Evolutionary conservation across 257 asterid genomes (phyloP), one percentile per base, ranked within the genome.

Genomic region (Jacaranda mimosifolia): DNA sequence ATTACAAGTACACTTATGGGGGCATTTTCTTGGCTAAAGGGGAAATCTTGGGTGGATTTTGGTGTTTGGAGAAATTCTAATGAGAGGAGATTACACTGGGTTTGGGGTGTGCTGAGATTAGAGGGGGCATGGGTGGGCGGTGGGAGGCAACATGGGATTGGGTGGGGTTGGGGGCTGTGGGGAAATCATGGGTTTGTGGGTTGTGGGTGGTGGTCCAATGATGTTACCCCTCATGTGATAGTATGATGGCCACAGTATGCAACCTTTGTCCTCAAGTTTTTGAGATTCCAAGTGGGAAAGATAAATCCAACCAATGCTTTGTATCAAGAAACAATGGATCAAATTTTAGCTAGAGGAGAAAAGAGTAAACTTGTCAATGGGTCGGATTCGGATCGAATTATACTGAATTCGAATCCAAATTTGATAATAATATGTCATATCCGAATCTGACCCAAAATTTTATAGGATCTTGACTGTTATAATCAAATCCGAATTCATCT

Each of bases 81-180:
- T 68, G 69, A 35, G 35, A 39, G 51, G 64, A 39, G 73, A 69
- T 74, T 57, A 72, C 32, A 72, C 58, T 77, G 83, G 80, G 13
- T 58, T 76, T n/a, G 35, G 59, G 26, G 87, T 68, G 83, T 86
- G 93, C 79, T 79, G 81, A 73, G 78, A 82, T 73, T 79, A 79
- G 83, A 73, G 94, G 94, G 83, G 83, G 86, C 94, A 89, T 80
- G 86, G 88, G 78, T 83, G 67, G 81, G 87, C 83, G 85, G 85
- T 87, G 87, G 91, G 91, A 78, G 85, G 89, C 91, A 87, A 84
- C 82, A 84, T 81, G 85, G 84, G 84, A 83, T 85, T 77, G 86
- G 86, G 82, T 79, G 82, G 83, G 84, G 86, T n/a, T 65, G 75
- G 80, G 80, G 76, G 70, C 53, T 49, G 11, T 48, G 72, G 76